Evolutionary conservation across 75 land plant species (phyloP).

Genomic region (Selaginella tamariscina): DNA sequence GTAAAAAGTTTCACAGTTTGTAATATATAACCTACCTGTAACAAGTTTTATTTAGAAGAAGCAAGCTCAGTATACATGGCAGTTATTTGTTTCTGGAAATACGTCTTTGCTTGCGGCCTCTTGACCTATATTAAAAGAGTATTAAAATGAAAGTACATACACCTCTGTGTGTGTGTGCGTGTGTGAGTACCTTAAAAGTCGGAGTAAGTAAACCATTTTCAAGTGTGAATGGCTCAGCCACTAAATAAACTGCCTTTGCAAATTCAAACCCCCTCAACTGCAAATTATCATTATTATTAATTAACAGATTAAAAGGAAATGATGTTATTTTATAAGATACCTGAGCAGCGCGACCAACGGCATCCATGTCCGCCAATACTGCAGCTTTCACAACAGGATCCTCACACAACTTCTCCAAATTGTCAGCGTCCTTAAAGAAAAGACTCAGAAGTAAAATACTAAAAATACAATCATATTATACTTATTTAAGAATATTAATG

Average conservation of each 20-base stretch:
- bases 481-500: no score
- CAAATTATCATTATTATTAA: no score
- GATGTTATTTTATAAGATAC: no score
- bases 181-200: constrained; percentile 60
- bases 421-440: constrained; percentile 45
- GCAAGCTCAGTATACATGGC: constrained; percentile 65
- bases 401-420: constrained; percentile 44
- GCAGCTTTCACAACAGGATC: constrained; percentile 64
- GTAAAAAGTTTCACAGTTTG: no score
- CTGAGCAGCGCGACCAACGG: constrained; percentile 57
- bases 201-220: constrained; percentile 92
- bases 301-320: no score
- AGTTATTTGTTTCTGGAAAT: constrained; percentile 54
- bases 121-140: constrained; percentile 42
- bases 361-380: constrained; percentile 88
- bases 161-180: not conserved
- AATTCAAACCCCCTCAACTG: constrained; percentile 98
- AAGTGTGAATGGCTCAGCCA: constrained; percentile 64
- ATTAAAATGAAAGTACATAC: not conserved
- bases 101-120: constrained; percentile 78
- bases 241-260: constrained; percentile 76
- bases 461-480: not conserved
- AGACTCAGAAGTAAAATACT: not conserved
- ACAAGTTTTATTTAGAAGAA: no score
- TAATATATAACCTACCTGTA: no score